phyloP scores from a whole-genome alignment of 225 moss, liverwort and hornwort genomes.

The Pseudisothecium myosuroides region DNA sequence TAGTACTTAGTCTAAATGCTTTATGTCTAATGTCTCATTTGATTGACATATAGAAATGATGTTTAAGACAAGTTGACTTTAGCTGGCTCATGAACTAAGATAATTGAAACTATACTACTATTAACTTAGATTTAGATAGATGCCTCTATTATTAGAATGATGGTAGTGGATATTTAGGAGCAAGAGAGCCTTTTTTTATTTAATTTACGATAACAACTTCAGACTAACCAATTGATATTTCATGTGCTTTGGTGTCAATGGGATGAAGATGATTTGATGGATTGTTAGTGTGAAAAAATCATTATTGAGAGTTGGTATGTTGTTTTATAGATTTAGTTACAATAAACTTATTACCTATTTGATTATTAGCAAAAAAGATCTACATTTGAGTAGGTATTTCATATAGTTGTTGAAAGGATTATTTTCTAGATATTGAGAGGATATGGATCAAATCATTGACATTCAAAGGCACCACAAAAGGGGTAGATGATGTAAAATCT shows the following conservation, averaged over 20 bases:
- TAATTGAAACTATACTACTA: not conserved
- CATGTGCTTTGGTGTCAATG: not conserved
- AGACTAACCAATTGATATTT: not conserved
- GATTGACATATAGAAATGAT: fast-evolving
- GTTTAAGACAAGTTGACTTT: not conserved
- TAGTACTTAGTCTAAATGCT: not conserved
- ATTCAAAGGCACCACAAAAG: too few species aligned
- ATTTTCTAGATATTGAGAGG: too few species aligned
- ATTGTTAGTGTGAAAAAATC: not conserved
- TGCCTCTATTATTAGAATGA: not conserved
- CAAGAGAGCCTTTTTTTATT: too few species aligned
- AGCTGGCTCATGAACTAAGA: too few species aligned
- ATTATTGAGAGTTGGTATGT: fast-evolving
- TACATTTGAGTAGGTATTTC: not conserved
- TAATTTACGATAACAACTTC: too few species aligned
- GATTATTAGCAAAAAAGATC: too few species aligned
- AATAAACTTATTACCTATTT: not conserved
- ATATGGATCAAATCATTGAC: too few species aligned
- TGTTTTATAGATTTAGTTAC: not conserved
- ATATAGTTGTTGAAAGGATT: not conserved
- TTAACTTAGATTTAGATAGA: not conserved
- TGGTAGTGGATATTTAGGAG: not conserved
- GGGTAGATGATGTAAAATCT: too few species aligned
- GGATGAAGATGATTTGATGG: not conserved
- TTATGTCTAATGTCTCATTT: not conserved